These are phyloP conservation scores for Coffea eugenioides DNA, from an alignment of 257 asterid species.

Conservation along the genomic window DNA sequence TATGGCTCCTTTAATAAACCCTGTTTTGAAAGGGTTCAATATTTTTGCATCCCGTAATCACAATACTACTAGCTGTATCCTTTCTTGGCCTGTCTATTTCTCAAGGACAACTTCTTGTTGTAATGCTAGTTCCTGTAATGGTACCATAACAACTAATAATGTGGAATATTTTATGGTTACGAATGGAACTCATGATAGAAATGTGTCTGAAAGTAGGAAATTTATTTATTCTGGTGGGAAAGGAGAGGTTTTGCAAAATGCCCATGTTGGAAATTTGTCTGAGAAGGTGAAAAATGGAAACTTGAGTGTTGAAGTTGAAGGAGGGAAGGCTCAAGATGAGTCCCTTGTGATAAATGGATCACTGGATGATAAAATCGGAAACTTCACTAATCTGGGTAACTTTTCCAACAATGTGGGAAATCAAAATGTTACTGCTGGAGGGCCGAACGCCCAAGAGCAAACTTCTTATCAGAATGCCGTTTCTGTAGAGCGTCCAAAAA, in stretches of 20 bases:
- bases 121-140: conserved; percentile 7
- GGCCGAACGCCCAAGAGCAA: not conserved
- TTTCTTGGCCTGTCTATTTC: conserved; percentile 42
- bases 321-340: conserved; percentile 20
- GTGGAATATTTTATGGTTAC: conserved; percentile 11
- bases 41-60: conserved; percentile 28
- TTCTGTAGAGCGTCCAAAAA: conserved; percentile 14
- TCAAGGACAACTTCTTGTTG: conserved; percentile 22
- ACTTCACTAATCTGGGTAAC: conserved; percentile 26
- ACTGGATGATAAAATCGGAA: conserved; percentile 16
- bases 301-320: conserved; percentile 27
- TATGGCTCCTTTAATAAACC: conserved; percentile 47
- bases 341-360: conserved; percentile 24
- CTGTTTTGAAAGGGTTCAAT: conserved; percentile 45
- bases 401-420: conserved; percentile 23
- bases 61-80: conserved; percentile 21
- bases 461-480: conserved; percentile 14
- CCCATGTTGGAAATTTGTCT: conserved; percentile 35
- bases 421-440: conserved; percentile 22
- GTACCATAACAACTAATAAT: conserved; percentile 8
- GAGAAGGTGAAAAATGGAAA: conserved; percentile 25
- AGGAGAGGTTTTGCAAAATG: conserved; percentile 24
- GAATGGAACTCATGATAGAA: conserved; percentile 32
- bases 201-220: conserved; percentile 22
- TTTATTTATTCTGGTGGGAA: conserved; percentile 29